phyloP scores from a whole-genome alignment of 148 eudicot species.

The Nyssa sinensis region DNA sequence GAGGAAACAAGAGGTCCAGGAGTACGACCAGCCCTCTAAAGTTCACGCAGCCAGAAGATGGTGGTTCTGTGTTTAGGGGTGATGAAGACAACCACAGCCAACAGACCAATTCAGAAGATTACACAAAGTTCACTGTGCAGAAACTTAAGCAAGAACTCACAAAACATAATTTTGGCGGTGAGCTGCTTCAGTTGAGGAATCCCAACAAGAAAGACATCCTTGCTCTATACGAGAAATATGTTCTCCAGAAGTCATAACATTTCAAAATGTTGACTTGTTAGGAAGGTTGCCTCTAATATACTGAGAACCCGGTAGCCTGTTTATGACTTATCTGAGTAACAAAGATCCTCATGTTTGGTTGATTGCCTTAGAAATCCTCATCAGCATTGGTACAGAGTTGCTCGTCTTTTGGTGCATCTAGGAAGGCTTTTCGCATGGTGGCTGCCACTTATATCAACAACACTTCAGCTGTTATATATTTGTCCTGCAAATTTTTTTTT shows the following conservation, averaged over 20 bases:
- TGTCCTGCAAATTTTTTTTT: too few species aligned
- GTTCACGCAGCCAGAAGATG: conserved; percentile 50
- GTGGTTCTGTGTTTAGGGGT: conserved; percentile 56
- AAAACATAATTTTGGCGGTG: conserved; percentile 69
- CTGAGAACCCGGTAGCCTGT: too few species aligned
- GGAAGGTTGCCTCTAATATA: too few species aligned
- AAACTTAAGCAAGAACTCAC: conserved; percentile 83
- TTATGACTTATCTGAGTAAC: too few species aligned
- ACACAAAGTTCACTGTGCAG: conserved; percentile 68
- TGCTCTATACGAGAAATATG: conserved; percentile 74
- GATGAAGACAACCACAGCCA: conserved; percentile 64
- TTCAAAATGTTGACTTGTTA: not conserved
- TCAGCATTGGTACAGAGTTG: not conserved
- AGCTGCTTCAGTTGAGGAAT: conserved; percentile 73
- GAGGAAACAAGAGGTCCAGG: conserved; percentile 64
- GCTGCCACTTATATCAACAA: too few species aligned
- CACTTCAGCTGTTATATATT: too few species aligned
- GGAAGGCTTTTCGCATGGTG: too few species aligned
- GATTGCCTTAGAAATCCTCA: too few species aligned
- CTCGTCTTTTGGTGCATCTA: not conserved
- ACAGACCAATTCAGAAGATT: conserved; percentile 52
- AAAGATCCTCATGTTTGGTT: too few species aligned
- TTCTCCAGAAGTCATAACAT: conserved; percentile 53
- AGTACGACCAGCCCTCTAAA: conserved; percentile 55
- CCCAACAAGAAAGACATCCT: conserved; percentile 73